A percentile compares a stretch with the other conserved stretches of the same genome.
Evolutionary conservation across 306 rosid genomes (phyloP).

Genomic region (Biancaea sappan): DNA sequence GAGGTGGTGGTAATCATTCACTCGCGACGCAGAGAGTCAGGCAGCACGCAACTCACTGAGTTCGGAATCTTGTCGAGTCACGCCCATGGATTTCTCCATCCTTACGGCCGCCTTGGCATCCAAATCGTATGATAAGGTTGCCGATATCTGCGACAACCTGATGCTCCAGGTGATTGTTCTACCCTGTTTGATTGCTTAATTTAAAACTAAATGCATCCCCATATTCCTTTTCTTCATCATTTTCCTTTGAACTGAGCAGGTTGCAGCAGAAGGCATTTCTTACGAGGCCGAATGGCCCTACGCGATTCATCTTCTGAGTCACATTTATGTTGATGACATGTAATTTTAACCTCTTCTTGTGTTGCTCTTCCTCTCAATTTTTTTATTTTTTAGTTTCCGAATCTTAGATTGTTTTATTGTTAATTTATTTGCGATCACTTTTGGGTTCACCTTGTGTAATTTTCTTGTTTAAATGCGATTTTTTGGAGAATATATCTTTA

Average conservation of each 20-base stretch:
- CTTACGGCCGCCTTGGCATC: constrained; percentile 55
- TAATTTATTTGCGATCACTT: background rate
- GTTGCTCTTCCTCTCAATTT: background rate
- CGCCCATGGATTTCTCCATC: constrained; percentile 50
- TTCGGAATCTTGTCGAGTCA: background rate
- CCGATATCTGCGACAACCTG: constrained; percentile 60
- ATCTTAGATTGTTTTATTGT: background rate
- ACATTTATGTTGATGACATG: constrained; percentile 62
- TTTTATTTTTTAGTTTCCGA: background rate
- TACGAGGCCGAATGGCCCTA: constrained; percentile 73
- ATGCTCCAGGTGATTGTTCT: constrained; percentile 55
- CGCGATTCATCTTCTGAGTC: constrained; percentile 63
- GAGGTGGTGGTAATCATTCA: background rate
- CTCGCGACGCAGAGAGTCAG: background rate
- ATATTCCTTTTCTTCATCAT: background rate
- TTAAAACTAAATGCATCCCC: background rate
- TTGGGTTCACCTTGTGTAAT: background rate
- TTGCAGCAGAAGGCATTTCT: constrained; percentile 61
- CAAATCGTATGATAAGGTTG: constrained; percentile 52
- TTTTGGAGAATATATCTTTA: background rate
- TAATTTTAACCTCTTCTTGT: constrained; percentile 1
- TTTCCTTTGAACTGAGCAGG: constrained; percentile 37
- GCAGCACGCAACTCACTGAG: background rate
- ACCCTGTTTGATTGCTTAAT: background rate
- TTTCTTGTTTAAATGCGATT: background rate